Conservation (phyloP, 768 basidiomycete genomes). For the Calocybe indica region DNA sequence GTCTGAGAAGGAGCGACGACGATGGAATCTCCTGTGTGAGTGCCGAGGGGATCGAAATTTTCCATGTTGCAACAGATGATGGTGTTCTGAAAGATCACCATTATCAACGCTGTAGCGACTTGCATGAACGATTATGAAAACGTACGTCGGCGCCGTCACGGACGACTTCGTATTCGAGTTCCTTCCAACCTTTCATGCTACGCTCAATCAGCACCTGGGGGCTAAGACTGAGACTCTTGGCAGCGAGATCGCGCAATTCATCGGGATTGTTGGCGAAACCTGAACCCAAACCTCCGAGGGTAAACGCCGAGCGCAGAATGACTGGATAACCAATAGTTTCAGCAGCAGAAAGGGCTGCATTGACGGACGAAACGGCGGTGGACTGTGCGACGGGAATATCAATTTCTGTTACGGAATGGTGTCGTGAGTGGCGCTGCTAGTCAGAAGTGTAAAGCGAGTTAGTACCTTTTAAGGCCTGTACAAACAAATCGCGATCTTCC, state of each 20-base stretch:
- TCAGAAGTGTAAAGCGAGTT: not conserved
- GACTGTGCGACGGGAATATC: slow-evolving; percentile 95
- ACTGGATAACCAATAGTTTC: slow-evolving; percentile 93
- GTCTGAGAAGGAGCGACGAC: slow-evolving; percentile 99
- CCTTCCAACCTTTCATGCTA: slow-evolving; percentile 99
- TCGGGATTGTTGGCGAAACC: slow-evolving; percentile 95
- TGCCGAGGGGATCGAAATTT: slow-evolving; percentile 98
- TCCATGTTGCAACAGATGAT: slow-evolving; percentile 99
- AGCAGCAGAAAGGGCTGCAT: slow-evolving; percentile 88
- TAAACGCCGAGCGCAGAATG: slow-evolving; percentile 94
- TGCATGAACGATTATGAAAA: slow-evolving; percentile 13
- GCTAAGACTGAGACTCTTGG: slow-evolving; percentile 83
- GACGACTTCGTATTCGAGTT: slow-evolving; percentile 98
- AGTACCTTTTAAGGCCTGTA: slow-evolving; percentile 89
- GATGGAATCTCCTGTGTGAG: slow-evolving; percentile 98
- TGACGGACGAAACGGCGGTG: slow-evolving; percentile 93
- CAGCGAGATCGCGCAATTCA: slow-evolving; percentile 90
- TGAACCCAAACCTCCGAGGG: slow-evolving; percentile 95
- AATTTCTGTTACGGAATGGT: slow-evolving; percentile 62
- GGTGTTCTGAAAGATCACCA: slow-evolving; percentile 60
- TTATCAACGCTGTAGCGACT: slow-evolving; percentile 3
- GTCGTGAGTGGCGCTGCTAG: slow-evolving; percentile 1
- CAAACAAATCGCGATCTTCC: slow-evolving; percentile 96
- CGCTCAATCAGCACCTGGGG: slow-evolving; percentile 97
- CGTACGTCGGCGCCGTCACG: slow-evolving; percentile 94